phyloP scores from a whole-genome alignment of 805 yeast genomes.

The Nakazawaea populi region DNA sequence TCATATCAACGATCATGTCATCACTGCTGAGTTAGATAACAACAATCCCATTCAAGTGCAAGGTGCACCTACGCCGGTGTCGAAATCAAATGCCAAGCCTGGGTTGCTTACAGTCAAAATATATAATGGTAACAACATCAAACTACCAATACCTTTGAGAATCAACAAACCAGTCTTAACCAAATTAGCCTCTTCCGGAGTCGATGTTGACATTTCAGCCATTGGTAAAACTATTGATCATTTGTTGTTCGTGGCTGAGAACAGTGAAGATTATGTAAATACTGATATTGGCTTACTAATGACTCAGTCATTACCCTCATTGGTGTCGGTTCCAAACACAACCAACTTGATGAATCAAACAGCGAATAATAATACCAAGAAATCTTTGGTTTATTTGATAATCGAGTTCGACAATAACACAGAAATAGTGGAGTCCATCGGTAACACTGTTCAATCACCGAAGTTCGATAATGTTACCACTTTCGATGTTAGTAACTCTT shows the following conservation, averaged over 20 bases:
- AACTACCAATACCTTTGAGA: constrained; percentile 64
- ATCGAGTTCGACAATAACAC: constrained; percentile 94
- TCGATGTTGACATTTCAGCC: constrained; percentile 26
- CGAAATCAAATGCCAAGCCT: constrained; percentile 30
- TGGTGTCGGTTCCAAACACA: constrained; percentile 37
- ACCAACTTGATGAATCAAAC: constrained; percentile 34
- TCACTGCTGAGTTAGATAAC: constrained; percentile 8
- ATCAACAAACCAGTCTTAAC: constrained; percentile 57
- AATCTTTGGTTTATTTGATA: constrained; percentile 75
- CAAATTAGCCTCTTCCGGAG: constrained; percentile 60
- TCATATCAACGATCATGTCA: constrained; percentile 1
- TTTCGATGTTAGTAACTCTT: constrained; percentile 73
- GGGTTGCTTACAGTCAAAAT: constrained; percentile 77
- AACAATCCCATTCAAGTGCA: constrained; percentile 8
- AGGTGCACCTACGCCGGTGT: not conserved
- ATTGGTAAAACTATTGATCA: constrained; percentile 26
- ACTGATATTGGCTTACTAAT: constrained; percentile 14
- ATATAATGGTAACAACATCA: constrained; percentile 61
- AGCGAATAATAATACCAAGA: constrained; percentile 47
- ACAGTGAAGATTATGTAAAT: constrained; percentile 10
- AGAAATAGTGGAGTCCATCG: constrained; percentile 78
- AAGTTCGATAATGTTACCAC: constrained; percentile 86
- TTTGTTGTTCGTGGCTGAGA: constrained; percentile 13
- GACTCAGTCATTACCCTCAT: constrained; percentile 38
- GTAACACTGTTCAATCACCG: constrained; percentile 74